A percentile compares a stretch with the other conserved stretches of the same genome.
phyloP scores from a whole-genome alignment of 2,329 filamentous ascomycete species.

The Fusarium brachygibbosum region DNA sequence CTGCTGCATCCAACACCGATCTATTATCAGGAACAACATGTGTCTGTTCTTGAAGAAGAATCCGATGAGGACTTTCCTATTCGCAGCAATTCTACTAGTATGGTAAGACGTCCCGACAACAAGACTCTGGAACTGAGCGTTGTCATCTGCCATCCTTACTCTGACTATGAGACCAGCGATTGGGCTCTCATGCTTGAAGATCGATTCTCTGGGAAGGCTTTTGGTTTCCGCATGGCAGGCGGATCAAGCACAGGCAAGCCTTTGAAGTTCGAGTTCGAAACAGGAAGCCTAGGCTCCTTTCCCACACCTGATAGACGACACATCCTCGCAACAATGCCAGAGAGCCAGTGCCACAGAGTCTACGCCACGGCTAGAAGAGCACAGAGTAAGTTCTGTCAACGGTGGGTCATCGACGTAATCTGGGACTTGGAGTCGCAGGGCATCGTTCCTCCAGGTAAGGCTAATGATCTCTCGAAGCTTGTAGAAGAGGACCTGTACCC shows the following conservation, averaged over 20 bases:
- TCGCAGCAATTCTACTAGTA: neutral
- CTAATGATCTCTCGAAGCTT: neutral
- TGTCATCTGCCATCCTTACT: neutral
- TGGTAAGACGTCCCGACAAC: neutral
- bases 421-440: slow-evolving; percentile 11
- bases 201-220: neutral
- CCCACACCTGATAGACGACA: neutral
- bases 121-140: slow-evolving; percentile 10
- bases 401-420: slow-evolving; percentile 16
- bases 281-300: neutral
- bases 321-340: neutral
- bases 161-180: neutral
- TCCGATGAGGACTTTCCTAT: neutral
- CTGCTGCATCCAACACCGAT: neutral
- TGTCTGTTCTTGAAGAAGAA: neutral
- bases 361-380: neutral
- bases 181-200: slow-evolving; percentile 26
- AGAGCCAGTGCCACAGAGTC: neutral
- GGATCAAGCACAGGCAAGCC: neutral
- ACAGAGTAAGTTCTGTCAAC: slow-evolving; percentile 7
- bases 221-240: neutral
- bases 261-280: neutral
- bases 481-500: neutral
- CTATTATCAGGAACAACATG: neutral
- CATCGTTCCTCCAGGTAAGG: neutral